These are phyloP conservation scores for Aspergillus mulundensis DNA, from an alignment of 495 filamentous ascomycete genomes.

Conservation along the genomic window DNA sequence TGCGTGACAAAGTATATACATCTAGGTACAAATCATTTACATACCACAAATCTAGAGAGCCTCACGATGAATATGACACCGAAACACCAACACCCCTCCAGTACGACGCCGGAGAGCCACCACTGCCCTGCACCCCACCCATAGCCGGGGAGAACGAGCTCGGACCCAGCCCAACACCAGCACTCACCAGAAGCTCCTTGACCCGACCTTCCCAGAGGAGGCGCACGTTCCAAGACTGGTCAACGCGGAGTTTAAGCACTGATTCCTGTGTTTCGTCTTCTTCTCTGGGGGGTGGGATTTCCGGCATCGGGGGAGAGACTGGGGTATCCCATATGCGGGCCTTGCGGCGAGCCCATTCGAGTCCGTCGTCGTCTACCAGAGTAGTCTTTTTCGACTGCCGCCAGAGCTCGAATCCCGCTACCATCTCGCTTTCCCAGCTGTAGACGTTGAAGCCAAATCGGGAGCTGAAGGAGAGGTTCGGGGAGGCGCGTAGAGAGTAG, in stretches of 20 bases:
- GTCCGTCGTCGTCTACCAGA: constrained; percentile 28
- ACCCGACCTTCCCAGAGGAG: constrained; percentile 90
- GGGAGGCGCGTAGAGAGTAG: constrained; percentile 82
- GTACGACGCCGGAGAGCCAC: constrained; percentile 56
- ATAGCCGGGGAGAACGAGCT: constrained; percentile 36
- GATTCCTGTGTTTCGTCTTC: constrained; percentile 66
- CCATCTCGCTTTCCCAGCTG: constrained; percentile 92
- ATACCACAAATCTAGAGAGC: constrained; percentile 1
- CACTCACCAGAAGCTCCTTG: constrained; percentile 88
- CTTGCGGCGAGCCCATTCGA: constrained; percentile 45
- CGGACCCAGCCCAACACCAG: constrained; percentile 71
- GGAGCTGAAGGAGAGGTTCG: constrained; percentile 76
- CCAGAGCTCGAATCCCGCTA: constrained; percentile 89
- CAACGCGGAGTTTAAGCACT: constrained; percentile 84
- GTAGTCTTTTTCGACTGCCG: constrained; percentile 43
- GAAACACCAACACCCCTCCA: constrained; percentile 73
- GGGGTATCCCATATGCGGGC: constrained; percentile 27
- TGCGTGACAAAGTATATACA: constrained; percentile 15
- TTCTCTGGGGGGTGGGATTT: constrained; percentile 17
- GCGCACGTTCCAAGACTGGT: constrained; percentile 78
- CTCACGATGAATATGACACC: constrained; percentile 86
- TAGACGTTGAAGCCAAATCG: constrained; percentile 97
- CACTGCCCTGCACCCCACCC: constrained; percentile 50
- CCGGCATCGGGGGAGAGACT: constrained; percentile 22
- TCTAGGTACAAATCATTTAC: constrained; percentile 2